Conservation (phyloP, 306 rosid species). For the Betula pendula region DNA sequence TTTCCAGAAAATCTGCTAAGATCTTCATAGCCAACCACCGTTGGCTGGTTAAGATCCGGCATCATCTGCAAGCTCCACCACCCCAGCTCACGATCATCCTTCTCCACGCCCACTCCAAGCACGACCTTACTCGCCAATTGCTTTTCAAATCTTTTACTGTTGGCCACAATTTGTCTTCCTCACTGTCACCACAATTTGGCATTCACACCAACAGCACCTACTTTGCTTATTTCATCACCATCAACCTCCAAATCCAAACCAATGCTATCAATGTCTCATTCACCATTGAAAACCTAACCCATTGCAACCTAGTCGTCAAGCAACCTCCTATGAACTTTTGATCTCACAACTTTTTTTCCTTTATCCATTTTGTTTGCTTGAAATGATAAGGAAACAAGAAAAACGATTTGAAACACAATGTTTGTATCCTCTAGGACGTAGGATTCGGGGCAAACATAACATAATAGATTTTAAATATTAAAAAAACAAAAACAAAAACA, state of each 20-base stretch:
- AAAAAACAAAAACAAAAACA: too few species aligned
- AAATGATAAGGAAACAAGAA: neutral
- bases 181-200: neutral
- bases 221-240: neutral
- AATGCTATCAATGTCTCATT: neutral
- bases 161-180: neutral
- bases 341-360: neutral
- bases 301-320: neutral
- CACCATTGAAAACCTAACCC: neutral
- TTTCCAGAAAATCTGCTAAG: neutral
- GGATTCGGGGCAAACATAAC: neutral
- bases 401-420: neutral
- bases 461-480: neutral
- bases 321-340: neutral
- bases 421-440: neutral
- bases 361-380: neutral
- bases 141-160: neutral
- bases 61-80: neutral
- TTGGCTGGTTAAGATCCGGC: neutral
- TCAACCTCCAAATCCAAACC: neutral
- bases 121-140: neutral
- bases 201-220: neutral
- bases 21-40: neutral
- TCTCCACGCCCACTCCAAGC: neutral
- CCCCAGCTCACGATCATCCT: neutral